These are phyloP conservation scores for Cymbomonas tetramitiformis DNA, from an alignment of 139 green algal genomes.

Conservation along the genomic window DNA sequence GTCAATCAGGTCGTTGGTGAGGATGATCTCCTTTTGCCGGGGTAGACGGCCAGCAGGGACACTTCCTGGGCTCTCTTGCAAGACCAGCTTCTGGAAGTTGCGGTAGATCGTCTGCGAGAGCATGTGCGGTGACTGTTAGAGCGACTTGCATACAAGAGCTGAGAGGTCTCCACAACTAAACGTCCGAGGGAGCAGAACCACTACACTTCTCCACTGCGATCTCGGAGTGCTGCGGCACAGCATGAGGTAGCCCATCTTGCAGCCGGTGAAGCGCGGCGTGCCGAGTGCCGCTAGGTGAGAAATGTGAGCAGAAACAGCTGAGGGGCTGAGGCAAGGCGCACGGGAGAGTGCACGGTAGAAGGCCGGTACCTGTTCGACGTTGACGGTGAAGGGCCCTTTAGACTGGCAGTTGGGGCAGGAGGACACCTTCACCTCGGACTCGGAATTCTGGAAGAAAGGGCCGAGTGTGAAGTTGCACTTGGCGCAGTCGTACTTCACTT, in stretches of 20 bases:
- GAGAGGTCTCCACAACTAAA: not conserved
- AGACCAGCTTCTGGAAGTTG: conserved; percentile 96
- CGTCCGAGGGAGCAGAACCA: not conserved
- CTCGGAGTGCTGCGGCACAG: conserved; percentile 6
- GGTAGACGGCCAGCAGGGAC: conserved; percentile 85
- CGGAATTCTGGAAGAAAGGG: conserved; percentile 62
- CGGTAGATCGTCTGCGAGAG: conserved; percentile 87
- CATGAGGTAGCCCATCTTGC: too few relatives aligned
- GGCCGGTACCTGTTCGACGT: too few relatives aligned
- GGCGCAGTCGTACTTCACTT: conserved; percentile 64
- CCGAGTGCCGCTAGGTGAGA: too few relatives aligned
- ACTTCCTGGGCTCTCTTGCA: conserved; percentile 85
- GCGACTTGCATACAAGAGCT: not conserved
- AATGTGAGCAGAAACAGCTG: too few relatives aligned
- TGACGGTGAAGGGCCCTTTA: conserved; percentile 77
- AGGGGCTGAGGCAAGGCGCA: too few relatives aligned
- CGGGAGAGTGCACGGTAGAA: too few relatives aligned
- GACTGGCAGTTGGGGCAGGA: conserved; percentile 68
- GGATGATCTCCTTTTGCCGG: conserved; percentile 86
- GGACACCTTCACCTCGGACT: conserved; percentile 56
- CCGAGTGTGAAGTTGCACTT: conserved; percentile 73
- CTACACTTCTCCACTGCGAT: not conserved
- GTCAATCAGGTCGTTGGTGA: conserved; percentile 94
- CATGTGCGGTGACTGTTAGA: not conserved
- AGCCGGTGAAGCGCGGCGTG: too few relatives aligned